Evolutionary conservation across 1,284 basidiomycete species (phyloP), one percentile per base, ranked within the genome.

Genomic region (Neonothopanus nambi): DNA sequence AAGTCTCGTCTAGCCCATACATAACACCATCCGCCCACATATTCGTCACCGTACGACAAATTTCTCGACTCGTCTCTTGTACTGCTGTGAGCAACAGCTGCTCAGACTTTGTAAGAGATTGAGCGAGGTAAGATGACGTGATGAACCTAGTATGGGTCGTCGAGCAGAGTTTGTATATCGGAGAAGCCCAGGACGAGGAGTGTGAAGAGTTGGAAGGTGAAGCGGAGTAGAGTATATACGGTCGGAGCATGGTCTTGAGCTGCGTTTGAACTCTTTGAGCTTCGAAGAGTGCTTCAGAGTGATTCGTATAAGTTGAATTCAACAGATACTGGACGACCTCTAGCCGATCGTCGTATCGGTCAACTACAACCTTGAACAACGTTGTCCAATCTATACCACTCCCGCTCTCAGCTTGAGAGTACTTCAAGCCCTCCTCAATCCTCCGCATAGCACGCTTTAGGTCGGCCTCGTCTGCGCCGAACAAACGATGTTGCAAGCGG

Each of bases 381-480:
- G 68, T 68, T 28, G 55, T 59, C 79, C 80, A 81, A 57, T 80
- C 73, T 3, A 78, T 58, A 0, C 72, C 72, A n/a, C n/a, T n/a
- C n/a, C n/a, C n/a, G 40, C 71, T 40, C 20, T 3, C 48, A 7
- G 21, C 17, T 21, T 11, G 24, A 20, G 11, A 50, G n/a, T 36
- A 38, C 28, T 21, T 57, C 39, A 20, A 47, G 8, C 40, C 52
- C 1, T 54, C 58, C 15, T 63, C 62, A 2, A 75, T 36, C 3
- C 54, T 61, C 3, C 13, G 18, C 49, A 66, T 39, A 48, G 72
- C 59, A 1, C 49, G 35, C 3, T 57, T 41, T 3, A 60, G 35
- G 43, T 67, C 66, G 8, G 49, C 53, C 5, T 48, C 28, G 28
- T 51, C 60, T 30, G 71, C 65, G 4, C 54, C 59, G 24, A 60